phyloP scores from a whole-genome alignment of 2,329 filamentous ascomycete species.

The Claviceps sp. region DNA sequence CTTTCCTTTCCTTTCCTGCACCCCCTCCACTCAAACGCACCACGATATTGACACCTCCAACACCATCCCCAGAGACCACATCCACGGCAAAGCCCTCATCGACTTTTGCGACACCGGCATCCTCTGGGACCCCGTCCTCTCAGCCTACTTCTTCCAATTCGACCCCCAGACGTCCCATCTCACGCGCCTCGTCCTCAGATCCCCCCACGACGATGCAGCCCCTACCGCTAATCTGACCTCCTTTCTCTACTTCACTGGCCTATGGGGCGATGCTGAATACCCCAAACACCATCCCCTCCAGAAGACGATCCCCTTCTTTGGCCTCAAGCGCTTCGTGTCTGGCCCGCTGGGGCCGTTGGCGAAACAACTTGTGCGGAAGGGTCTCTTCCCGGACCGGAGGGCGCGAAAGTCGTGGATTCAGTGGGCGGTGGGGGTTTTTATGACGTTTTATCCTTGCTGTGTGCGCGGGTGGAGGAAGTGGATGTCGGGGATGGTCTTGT shows the following conservation, averaged over 20 bases:
- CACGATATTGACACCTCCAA: background rate
- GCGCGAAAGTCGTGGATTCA: constrained; percentile 11
- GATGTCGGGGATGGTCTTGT: constrained; percentile 6
- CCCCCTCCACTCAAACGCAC: background rate
- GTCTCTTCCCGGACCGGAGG: constrained; percentile 13
- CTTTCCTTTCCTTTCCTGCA: no score
- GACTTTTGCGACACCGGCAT: constrained; percentile 18
- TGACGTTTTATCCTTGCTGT: constrained; percentile 17
- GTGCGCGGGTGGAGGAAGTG: constrained; percentile 17
- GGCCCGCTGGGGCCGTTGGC: constrained; percentile 15
- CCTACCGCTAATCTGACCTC: constrained; percentile 14
- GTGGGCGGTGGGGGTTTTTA: constrained; percentile 12
- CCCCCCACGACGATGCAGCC: background rate
- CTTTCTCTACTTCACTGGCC: constrained; percentile 16
- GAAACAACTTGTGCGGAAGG: constrained; percentile 17
- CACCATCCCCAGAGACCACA: constrained; percentile 10
- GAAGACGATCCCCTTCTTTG: constrained; percentile 13
- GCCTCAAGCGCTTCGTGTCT: constrained; percentile 15
- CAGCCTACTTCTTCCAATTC: constrained; percentile 18
- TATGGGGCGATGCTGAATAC: constrained; percentile 17
- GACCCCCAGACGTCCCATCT: constrained; percentile 10
- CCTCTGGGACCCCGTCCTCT: constrained; percentile 17
- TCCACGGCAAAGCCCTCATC: constrained; percentile 16
- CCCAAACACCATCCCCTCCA: constrained; percentile 15
- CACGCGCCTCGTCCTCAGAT: constrained; percentile 4